Evolutionary conservation across 768 basidiomycete genomes (phyloP), one percentile per base, ranked within the genome.

Genomic region (Pulveroboletus sp.): DNA sequence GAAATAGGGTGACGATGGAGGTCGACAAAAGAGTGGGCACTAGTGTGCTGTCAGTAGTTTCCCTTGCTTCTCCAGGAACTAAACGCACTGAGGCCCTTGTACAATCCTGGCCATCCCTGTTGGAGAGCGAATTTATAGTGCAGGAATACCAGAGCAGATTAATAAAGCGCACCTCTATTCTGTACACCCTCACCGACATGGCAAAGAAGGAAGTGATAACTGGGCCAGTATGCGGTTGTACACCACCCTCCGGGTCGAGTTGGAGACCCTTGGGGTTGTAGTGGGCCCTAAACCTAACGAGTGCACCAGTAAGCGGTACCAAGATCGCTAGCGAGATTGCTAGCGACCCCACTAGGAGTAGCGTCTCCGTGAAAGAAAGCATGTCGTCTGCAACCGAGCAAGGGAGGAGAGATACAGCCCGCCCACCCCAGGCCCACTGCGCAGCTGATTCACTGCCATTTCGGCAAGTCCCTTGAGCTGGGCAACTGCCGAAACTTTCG

Each of bases 191-290:
- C 41, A 54, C 59, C 54, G 89, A 64, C 89, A 92, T 92, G 15
- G 74, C 80, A 56, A 89, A 78, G 69, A 83, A 89, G 4, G 84
- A 81, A 14, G 78, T 79, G 48, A 92, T 76, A n/a, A 88, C 77
- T 50, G 89, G 90, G 31, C 83, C 84, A 5, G 86, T 84, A 58
- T 89, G 81, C 0, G 87, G 80, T 65, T 83, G 77, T n/a, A 80
- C 84, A 41, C 77, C 82, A 30, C 85, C 88, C 61, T 89, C 88
- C 28, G 76, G 71, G 65, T 91, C 89, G 36, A 92, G 75, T 46
- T 84, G 86, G 36, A 93, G 80, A 32, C 85, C 87, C 66, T 86
- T 87, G 3, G 90, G 90, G 61, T 87, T 89, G 72, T 87, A 92
- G 63, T 92, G 89, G 28, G 86, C 87, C 67, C 90, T 76, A 64